These are phyloP conservation scores for Diaporthe citri DNA, from an alignment of 2,329 filamentous ascomycete species.

Conservation along the genomic window DNA sequence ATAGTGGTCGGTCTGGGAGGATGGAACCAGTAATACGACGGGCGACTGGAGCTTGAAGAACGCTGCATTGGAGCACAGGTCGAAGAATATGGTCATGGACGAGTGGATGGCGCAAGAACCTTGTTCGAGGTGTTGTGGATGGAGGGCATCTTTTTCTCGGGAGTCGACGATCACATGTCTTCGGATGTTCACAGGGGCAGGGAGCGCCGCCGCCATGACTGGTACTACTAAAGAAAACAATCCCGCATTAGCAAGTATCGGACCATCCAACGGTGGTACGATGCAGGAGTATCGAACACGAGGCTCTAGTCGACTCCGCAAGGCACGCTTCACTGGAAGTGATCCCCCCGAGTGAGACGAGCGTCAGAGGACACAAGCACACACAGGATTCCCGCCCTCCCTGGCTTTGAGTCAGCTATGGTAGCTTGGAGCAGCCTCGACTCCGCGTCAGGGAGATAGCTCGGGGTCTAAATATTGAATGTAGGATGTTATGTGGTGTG, in stretches of 20 bases:
- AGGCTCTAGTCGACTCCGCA: neutral
- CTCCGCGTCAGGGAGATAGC: neutral
- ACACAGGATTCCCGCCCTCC: neutral
- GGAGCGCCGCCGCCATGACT: neutral
- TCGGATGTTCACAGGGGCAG: neutral
- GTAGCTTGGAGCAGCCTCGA: neutral
- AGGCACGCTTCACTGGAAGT: neutral
- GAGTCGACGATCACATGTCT: neutral
- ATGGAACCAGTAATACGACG: neutral
- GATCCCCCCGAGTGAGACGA: neutral
- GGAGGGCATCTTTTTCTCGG: neutral
- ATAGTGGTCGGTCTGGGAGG: neutral
- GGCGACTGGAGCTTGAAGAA: neutral
- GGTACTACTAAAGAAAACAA: neutral
- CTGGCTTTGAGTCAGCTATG: neutral
- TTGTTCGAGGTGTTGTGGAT: neutral
- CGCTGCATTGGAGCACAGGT: neutral
- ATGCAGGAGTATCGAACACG: neutral
- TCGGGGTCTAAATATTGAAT: neutral
- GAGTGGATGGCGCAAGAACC: neutral
- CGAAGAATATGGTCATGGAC: neutral
- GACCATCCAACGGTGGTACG: neutral
- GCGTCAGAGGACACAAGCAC: conserved; percentile 4
- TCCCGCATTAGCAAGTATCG: neutral
- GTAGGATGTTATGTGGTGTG: neutral